Conservation (phyloP, 345 rosid genomes). For the Melaleuca quinquenervia region DNA sequence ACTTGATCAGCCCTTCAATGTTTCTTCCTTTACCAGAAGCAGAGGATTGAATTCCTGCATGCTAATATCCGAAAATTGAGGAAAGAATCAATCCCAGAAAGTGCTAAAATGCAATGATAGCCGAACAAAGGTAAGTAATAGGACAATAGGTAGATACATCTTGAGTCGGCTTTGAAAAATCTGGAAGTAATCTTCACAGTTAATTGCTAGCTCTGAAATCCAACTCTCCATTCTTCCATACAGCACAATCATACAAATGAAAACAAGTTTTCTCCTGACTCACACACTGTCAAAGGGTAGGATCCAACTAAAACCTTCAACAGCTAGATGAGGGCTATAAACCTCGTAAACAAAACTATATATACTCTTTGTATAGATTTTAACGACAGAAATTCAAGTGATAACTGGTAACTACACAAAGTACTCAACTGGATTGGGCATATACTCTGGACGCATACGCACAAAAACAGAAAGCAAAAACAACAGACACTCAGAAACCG, state of each 20-base stretch:
- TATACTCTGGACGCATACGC: neutral
- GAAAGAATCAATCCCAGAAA: neutral
- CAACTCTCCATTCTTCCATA: neutral
- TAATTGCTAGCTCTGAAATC: neutral
- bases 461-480: neutral
- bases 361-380: neutral
- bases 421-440: neutral
- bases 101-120: neutral
- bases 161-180: neutral
- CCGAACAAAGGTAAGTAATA: neutral
- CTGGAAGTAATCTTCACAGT: neutral
- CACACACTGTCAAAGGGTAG: neutral
- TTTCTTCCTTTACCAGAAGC: slow-evolving; percentile 57
- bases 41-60: slow-evolving; percentile 30
- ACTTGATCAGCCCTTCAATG: slow-evolving; percentile 30
- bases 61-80: slow-evolving; percentile 8
- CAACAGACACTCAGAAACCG: neutral
- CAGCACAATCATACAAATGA: neutral
- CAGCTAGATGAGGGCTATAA: neutral
- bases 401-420: neutral
- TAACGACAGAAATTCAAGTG: neutral
- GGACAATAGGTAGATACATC: neutral
- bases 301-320: neutral
- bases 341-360: neutral
- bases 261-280: neutral